These are phyloP conservation scores for Mycena sp. DNA, from an alignment of 1,284 basidiomycete species.

Conservation along the genomic window DNA sequence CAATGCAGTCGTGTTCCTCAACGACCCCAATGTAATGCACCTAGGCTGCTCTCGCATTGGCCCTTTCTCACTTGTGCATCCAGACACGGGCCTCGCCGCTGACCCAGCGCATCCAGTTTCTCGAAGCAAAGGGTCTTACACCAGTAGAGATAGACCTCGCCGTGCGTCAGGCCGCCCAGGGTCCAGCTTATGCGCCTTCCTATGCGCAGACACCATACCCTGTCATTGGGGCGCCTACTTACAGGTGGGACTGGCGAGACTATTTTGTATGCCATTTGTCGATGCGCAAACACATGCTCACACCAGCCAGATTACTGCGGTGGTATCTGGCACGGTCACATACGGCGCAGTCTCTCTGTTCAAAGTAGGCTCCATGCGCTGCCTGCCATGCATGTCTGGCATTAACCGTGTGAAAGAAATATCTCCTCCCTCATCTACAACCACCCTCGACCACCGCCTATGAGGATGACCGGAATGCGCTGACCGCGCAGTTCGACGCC, in stretches of 20 bases:
- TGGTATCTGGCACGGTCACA: conserved; percentile 90
- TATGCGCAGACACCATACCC: conserved; percentile 57
- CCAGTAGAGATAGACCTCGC: conserved; percentile 90
- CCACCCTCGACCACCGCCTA: conserved; percentile 92
- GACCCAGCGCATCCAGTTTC: conserved; percentile 89
- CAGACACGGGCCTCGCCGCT: conserved; percentile 82
- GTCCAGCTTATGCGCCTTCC: conserved; percentile 43
- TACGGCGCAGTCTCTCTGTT: conserved; percentile 91
- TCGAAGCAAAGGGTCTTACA: conserved; percentile 93
- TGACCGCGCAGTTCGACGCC: conserved; percentile 93
- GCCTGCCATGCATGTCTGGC: not conserved
- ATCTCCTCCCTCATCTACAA: conserved; percentile 89
- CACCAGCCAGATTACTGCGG: conserved; percentile 83
- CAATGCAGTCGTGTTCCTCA: conserved; percentile 85
- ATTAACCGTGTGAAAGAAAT: conserved; percentile 69
- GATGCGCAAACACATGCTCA: conserved; percentile 39
- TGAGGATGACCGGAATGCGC: conserved; percentile 86
- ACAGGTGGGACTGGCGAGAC: conserved; percentile 91
- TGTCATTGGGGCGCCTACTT: conserved; percentile 50
- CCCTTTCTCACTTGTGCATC: conserved; percentile 9
- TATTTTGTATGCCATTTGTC: conserved; percentile 74
- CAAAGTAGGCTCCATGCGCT: conserved; percentile 60
- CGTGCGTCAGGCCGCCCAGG: conserved; percentile 65
- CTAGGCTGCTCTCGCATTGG: not conserved
- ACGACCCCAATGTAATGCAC: conserved; percentile 71